Conservation (phyloP, 805 yeast species). For the Clavispora fructus region DNA sequence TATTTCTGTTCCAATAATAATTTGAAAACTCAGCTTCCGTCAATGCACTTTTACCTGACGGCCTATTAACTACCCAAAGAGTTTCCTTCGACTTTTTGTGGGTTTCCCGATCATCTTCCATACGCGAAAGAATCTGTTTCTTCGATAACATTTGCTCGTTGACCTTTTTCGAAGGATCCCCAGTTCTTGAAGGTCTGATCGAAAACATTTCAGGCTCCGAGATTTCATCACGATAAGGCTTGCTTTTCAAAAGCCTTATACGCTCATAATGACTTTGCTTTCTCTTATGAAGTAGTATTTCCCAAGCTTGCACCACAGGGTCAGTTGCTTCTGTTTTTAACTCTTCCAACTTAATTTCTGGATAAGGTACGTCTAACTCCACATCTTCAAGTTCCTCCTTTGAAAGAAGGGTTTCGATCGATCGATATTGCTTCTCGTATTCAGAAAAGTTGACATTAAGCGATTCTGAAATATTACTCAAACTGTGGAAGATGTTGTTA, state of each 20-base stretch:
- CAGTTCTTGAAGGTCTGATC: slow-evolving; percentile 22
- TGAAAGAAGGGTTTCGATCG: slow-evolving; percentile 25
- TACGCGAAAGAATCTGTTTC: slow-evolving; percentile 63
- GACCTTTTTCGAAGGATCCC: slow-evolving; percentile 18
- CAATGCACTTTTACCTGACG: slow-evolving; percentile 27
- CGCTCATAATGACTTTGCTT: slow-evolving; percentile 51
- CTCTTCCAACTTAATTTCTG: slow-evolving; percentile 22
- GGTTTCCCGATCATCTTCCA: slow-evolving; percentile 91
- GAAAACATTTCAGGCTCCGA: slow-evolving; percentile 18
- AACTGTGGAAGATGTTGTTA: slow-evolving; percentile 30
- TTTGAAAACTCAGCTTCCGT: slow-evolving; percentile 34
- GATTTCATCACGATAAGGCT: slow-evolving; percentile 11
- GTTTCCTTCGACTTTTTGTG: slow-evolving; percentile 81
- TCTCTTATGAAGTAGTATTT: slow-evolving; percentile 40
- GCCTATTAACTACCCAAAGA: slow-evolving; percentile 64
- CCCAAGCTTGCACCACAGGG: slow-evolving; percentile 41
- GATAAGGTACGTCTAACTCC: slow-evolving; percentile 30
- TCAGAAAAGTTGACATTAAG: slow-evolving; percentile 26
- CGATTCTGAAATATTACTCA: slow-evolving; percentile 32
- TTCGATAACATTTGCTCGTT: slow-evolving; percentile 24
- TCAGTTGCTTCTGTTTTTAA: slow-evolving; percentile 16
- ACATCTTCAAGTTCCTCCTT: slow-evolving; percentile 31
- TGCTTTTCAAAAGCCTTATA: slow-evolving; percentile 32
- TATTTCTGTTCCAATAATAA: slow-evolving; percentile 47
- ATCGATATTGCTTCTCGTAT: slow-evolving; percentile 24